Evolutionary conservation across 2,329 filamentous ascomycete genomes (phyloP).

Genomic region (Epichloe scottii): DNA sequence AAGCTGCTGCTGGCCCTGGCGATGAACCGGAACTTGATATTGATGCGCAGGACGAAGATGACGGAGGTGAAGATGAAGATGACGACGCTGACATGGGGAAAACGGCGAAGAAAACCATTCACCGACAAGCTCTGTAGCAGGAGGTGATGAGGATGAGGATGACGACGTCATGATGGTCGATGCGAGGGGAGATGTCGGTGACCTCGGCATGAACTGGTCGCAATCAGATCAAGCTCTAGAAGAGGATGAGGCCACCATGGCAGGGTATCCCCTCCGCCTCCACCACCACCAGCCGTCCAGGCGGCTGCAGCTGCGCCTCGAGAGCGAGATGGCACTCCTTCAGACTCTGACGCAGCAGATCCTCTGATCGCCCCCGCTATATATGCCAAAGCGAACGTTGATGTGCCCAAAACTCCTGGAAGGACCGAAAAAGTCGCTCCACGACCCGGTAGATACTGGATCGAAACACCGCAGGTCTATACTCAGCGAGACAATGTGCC

Average conservation of each 20-base stretch:
- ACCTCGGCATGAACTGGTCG: conserved; percentile 38
- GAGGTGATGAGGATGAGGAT: conserved; percentile 36
- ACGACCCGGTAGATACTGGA: conserved; percentile 72
- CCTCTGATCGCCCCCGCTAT: conserved; percentile 49
- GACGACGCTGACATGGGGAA: conserved; percentile 31
- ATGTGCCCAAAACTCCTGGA: conserved; percentile 74
- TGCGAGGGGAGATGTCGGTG: conserved; percentile 30
- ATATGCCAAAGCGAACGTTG: conserved; percentile 51
- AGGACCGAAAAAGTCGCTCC: conserved; percentile 35
- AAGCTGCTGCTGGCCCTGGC: conserved; percentile 19
- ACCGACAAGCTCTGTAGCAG: conserved; percentile 17
- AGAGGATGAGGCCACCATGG: conserved; percentile 64
- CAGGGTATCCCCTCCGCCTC: conserved; percentile 57
- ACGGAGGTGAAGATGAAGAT: conserved; percentile 56
- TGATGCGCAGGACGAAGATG: conserved; percentile 21
- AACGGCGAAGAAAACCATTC: conserved; percentile 24
- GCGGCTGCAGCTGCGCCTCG: conserved; percentile 28
- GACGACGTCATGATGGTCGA: conserved; percentile 49
- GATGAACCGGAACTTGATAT: conserved; percentile 17
- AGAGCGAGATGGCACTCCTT: conserved; percentile 53
- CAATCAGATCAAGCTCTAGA: conserved; percentile 56
- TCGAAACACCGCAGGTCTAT: conserved; percentile 64
- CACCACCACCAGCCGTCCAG: conserved; percentile 54
- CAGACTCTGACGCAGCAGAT: conserved; percentile 57
- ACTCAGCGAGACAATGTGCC: conserved; percentile 49